Evolutionary conservation across 2,329 filamentous ascomycete species (phyloP).

Genomic region (Venturia asperata): DNA sequence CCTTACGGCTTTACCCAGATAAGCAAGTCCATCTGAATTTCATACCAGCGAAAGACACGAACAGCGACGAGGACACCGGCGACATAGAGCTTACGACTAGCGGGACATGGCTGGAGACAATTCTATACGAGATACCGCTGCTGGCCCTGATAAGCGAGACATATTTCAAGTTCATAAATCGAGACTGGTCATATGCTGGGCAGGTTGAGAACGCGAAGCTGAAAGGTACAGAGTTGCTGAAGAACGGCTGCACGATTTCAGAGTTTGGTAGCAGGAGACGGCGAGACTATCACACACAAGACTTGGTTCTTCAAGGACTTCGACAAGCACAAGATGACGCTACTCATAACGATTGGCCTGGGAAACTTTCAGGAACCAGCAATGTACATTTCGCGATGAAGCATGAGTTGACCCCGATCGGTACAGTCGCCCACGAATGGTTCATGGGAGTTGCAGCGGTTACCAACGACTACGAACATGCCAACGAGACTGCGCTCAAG

Average conservation of each 20-base stretch:
- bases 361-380: conserved; percentile 79
- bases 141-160: conserved; percentile 88
- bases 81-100: conserved; percentile 69
- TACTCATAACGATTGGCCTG: conserved; percentile 55
- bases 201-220: conserved; percentile 78
- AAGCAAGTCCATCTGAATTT: conserved; percentile 74
- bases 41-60: conserved; percentile 47
- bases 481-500: conserved; percentile 74
- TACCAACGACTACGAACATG: conserved; percentile 72
- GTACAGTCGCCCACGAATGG: conserved; percentile 95
- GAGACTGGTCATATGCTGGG: conserved; percentile 79
- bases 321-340: conserved; percentile 68
- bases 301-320: conserved; percentile 83
- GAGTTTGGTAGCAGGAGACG: conserved; percentile 89
- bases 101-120: conserved; percentile 88
- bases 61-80: conserved; percentile 60
- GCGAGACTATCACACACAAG: conserved; percentile 91
- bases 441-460: conserved; percentile 98
- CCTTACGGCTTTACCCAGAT: conserved; percentile 72
- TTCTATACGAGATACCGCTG: conserved; percentile 94
- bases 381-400: conserved; percentile 97
- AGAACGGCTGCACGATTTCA: conserved; percentile 80
- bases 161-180: conserved; percentile 95
- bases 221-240: conserved; percentile 71
- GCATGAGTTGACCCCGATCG: conserved; percentile 74